Percentiles rank a stretch among this genome's conserved stretches.
phyloP scores from a whole-genome alignment of 768 basidiomycete genomes.

The Suillus plorans region DNA sequence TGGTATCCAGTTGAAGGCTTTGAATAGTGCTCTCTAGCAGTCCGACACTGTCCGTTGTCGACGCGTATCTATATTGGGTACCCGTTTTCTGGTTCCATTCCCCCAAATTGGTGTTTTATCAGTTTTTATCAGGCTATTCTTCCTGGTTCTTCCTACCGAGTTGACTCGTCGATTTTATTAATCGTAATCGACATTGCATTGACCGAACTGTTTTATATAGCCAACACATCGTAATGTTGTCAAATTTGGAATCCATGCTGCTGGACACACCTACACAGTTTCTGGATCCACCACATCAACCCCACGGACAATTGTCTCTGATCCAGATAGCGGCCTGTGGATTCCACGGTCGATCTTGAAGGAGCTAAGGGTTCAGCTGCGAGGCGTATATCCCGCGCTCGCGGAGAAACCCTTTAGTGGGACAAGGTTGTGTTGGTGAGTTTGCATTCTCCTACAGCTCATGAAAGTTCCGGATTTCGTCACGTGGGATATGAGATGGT shows the following conservation, averaged over 20 bases:
- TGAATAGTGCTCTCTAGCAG: neutral
- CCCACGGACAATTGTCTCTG: constrained; percentile 70
- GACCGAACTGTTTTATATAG: constrained; percentile 33
- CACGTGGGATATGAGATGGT: neutral
- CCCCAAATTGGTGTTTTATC: neutral
- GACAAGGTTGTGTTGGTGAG: constrained; percentile 89
- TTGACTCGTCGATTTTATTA: neutral
- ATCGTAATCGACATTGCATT: too few species aligned
- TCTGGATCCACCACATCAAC: constrained; percentile 51
- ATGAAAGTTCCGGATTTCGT: neutral
- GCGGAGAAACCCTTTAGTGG: constrained; percentile 66
- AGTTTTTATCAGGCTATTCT: neutral
- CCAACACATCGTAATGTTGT: constrained; percentile 68
- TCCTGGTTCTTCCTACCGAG: neutral
- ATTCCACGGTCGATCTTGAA: constrained; percentile 62
- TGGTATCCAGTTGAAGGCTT: neutral
- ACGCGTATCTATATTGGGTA: neutral
- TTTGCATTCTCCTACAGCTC: neutral
- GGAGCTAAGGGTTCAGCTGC: constrained; percentile 51
- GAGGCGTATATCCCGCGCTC: constrained; percentile 72
- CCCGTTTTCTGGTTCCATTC: neutral
- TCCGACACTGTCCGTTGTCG: neutral
- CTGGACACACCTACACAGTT: constrained; percentile 60
- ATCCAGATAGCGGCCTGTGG: constrained; percentile 55
- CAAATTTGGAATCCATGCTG: constrained; percentile 76